phyloP scores from a whole-genome alignment of 805 yeast genomes.

The Saccharomycopsis fermentans region DNA sequence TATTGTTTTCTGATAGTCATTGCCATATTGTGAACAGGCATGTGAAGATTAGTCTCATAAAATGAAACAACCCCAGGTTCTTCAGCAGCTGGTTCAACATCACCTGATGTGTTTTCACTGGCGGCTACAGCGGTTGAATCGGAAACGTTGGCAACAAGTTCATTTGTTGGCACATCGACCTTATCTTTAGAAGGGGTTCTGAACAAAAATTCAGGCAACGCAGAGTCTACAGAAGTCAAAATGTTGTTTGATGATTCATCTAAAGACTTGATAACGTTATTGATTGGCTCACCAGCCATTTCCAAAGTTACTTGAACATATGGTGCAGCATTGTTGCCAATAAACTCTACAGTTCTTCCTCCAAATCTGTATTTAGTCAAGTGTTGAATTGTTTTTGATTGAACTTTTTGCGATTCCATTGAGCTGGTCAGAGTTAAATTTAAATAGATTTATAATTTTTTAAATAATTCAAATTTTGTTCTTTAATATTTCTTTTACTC shows the following conservation, averaged over 20 bases:
- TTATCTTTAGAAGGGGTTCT: not conserved
- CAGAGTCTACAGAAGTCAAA: not conserved
- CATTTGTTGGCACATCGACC: not conserved
- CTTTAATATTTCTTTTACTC: too few relatives aligned
- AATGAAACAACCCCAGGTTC: not conserved
- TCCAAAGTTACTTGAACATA: constrained; percentile 6
- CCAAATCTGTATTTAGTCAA: constrained; percentile 6
- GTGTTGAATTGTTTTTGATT: constrained; percentile 5
- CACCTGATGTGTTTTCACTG: not conserved
- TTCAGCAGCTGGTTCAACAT: not conserved
- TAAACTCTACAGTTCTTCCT: not conserved
- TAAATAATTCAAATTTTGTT: too few relatives aligned
- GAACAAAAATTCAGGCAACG: constrained; percentile 4
- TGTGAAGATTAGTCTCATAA: constrained; percentile 8
- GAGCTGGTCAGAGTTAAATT: too few relatives aligned
- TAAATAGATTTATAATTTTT: too few relatives aligned
- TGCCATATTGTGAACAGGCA: constrained; percentile 8
- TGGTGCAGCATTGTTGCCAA: constrained; percentile 5
- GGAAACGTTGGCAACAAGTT: not conserved
- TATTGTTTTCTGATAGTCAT: constrained; percentile 2
- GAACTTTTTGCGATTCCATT: constrained; percentile 1
- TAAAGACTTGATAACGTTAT: not conserved
- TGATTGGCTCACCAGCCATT: constrained; percentile 4
- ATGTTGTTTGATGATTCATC: constrained; percentile 1
- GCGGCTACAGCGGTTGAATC: not conserved